These are phyloP conservation scores for Vitis hybrid DNA, from an alignment of 177 flowering plant genomes.

Conservation along the genomic window DNA sequence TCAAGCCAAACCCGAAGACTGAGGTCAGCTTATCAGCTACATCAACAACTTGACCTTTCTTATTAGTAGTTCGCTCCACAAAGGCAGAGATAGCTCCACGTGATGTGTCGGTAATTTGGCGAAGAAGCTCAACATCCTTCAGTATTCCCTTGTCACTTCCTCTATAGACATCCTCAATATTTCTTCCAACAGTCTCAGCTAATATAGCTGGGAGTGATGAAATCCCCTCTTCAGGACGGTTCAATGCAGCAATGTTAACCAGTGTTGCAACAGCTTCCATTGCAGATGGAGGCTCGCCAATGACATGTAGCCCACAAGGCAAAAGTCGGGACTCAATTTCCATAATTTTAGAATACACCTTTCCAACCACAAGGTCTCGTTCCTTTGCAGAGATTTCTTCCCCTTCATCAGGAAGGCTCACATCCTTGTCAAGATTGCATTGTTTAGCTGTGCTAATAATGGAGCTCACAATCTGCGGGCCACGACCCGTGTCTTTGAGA, in stretches of 20 bases:
- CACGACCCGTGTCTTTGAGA: constrained; percentile 92
- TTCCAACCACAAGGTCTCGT: constrained; percentile 88
- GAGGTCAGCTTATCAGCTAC: constrained; percentile 69
- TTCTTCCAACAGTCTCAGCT: constrained; percentile 78
- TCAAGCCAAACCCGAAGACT: constrained; percentile 83
- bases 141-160: constrained; percentile 84
- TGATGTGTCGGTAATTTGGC: constrained; percentile 87
- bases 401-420: constrained; percentile 94
- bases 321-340: constrained; percentile 94
- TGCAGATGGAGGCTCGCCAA: constrained; percentile 98
- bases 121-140: constrained; percentile 85
- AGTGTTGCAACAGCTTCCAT: constrained; percentile 97
- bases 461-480: constrained; percentile 87
- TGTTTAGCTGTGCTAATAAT: constrained; percentile 94
- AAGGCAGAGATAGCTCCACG: constrained; percentile 87
- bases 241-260: constrained; percentile 92
- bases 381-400: constrained; percentile 64
- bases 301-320: constrained; percentile 97
- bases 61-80: constrained; percentile 76
- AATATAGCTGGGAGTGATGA: constrained; percentile 73
- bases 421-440: constrained; percentile 99
- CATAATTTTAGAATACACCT: constrained; percentile 96
- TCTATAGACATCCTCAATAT: constrained; percentile 85
- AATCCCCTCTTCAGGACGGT: constrained; percentile 89
- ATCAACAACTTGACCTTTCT: constrained; percentile 93